Evolutionary conservation across 768 basidiomycete species (phyloP).

Genomic region (Naganishia onofrii): DNA sequence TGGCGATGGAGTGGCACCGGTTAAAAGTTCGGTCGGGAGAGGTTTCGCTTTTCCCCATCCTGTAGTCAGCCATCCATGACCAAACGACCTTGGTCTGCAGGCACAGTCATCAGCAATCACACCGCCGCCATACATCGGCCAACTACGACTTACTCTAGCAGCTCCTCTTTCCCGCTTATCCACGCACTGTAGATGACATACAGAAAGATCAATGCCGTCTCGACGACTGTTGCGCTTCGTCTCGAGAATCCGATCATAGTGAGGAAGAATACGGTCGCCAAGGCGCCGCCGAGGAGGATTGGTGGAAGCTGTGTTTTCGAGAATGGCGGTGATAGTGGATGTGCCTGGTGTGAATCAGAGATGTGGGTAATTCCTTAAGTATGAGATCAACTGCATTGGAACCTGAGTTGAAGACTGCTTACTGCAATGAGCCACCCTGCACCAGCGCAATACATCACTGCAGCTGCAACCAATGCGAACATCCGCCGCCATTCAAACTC

Average conservation of each 20-base stretch:
- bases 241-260: slow-evolving; percentile 86
- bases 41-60: slow-evolving; percentile 32
- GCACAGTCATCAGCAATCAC: slow-evolving; percentile 8
- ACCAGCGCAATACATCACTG: slow-evolving; percentile 44
- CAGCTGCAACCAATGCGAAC: slow-evolving; percentile 42
- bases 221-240: slow-evolving; percentile 85
- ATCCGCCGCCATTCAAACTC: slow-evolving; percentile 51
- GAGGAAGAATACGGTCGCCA: slow-evolving; percentile 84
- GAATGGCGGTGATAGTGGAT: slow-evolving; percentile 65
- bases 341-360: slow-evolving; percentile 13
- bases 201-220: slow-evolving; percentile 79
- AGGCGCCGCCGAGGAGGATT: slow-evolving; percentile 79
- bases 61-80: slow-evolving; percentile 43
- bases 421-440: slow-evolving; percentile 46
- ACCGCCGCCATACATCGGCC: background rate
- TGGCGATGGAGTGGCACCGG: background rate
- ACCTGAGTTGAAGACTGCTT: slow-evolving; percentile 6
- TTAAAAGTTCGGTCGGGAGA: slow-evolving; percentile 14
- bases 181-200: slow-evolving; percentile 65
- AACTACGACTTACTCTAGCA: slow-evolving; percentile 44
- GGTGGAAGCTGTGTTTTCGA: slow-evolving; percentile 82
- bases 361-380: no score
- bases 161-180: slow-evolving; percentile 47
- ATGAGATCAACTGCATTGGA: no score
- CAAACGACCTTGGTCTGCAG: slow-evolving; percentile 43